phyloP scores from a whole-genome alignment of 169 alveolate genomes.

The Plasmodium relictum region DNA sequence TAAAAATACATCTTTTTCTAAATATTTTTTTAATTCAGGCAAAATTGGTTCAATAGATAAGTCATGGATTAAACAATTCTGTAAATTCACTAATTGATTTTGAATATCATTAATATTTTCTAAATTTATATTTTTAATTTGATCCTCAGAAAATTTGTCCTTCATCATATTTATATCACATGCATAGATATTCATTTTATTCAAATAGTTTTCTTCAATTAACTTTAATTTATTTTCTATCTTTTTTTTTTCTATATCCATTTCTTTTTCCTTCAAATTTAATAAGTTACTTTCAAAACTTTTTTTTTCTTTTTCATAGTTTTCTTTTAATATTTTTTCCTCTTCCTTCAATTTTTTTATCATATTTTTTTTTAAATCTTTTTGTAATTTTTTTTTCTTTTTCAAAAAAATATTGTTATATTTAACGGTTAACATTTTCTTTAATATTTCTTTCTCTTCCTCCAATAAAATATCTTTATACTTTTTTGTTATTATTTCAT shows the following conservation, averaged over 20 bases:
- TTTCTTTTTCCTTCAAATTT: conserved; percentile 31
- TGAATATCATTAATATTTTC: conserved; percentile 34
- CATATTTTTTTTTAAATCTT: conserved; percentile 24
- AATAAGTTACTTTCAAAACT: conserved; percentile 15
- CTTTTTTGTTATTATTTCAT: conserved; percentile 29
- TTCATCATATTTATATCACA: conserved; percentile 49
- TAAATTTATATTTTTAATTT: conserved; percentile 27
- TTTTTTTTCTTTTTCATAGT: conserved; percentile 56
- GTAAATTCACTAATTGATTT: conserved; percentile 41
- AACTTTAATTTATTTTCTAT: conserved; percentile 15
- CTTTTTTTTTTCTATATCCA: conserved; percentile 44
- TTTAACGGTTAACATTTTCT: conserved; percentile 33
- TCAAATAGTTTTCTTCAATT: conserved; percentile 46
- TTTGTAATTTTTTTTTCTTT: conserved; percentile 53
- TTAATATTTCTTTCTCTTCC: conserved; percentile 60
- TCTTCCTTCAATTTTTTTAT: conserved; percentile 34
- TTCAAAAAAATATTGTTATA: conserved; percentile 39
- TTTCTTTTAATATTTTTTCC: conserved; percentile 40
- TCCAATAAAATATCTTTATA: conserved; percentile 59
- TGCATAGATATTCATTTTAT: conserved; percentile 61
- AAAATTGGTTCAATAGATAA: conserved; percentile 50
- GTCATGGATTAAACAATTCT: conserved; percentile 69
- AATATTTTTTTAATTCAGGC: conserved; percentile 19
- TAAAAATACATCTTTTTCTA: conserved; percentile 46
- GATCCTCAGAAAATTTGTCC: conserved; percentile 17